Evolutionary conservation across 2,329 filamentous ascomycete genomes (phyloP), one percentile per base, ranked within the genome.

Genomic region (Clonostachys solani): DNA sequence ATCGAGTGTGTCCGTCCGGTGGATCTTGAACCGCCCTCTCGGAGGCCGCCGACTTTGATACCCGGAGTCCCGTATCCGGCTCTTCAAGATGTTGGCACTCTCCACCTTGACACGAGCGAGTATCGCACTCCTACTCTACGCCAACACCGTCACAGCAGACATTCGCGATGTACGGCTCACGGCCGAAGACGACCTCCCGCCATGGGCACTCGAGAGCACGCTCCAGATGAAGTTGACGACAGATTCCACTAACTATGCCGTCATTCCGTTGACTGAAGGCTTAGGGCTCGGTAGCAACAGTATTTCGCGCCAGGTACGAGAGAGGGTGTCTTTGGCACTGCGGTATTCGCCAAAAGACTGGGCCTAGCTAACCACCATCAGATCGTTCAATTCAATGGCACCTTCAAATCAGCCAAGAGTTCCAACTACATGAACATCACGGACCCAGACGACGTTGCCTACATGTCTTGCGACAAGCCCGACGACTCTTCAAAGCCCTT

Each of bases 381-480:
- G 77, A 52, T 63, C 18, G 58, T 78, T 47, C 55, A 58, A 35
- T 67, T 81, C 37, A 54, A 61, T 13, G 78, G 76, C 37, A 63
- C 62, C 33, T 60, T 81, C 49, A 61, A 73, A 42, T 54, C 66
- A 17, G 71, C 73, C 43, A 64, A 74, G 43, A 57, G 66, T 9
- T 61, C 59, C 33, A 78, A 73, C 52, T 78, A 72, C 54, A 67
- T 68, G 45, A 51, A 57, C 33, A 57, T 68, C 33, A 55, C 50
- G 12, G 51, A 56, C 5, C 34, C 44, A 33, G 59, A 67, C 19
- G 59, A 68, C 33, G 74, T 85, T 36, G 75, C 77, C 18, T 82
- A 77, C 50, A 63, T 85, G 36, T 76, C 67, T 45, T 85, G 82
- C 66, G 81, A 84, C 57, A 52, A 65, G 12, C 60, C 65, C 33